phyloP scores from a whole-genome alignment of 2,329 filamentous ascomycete species.

The Penicillium brasilianum region DNA sequence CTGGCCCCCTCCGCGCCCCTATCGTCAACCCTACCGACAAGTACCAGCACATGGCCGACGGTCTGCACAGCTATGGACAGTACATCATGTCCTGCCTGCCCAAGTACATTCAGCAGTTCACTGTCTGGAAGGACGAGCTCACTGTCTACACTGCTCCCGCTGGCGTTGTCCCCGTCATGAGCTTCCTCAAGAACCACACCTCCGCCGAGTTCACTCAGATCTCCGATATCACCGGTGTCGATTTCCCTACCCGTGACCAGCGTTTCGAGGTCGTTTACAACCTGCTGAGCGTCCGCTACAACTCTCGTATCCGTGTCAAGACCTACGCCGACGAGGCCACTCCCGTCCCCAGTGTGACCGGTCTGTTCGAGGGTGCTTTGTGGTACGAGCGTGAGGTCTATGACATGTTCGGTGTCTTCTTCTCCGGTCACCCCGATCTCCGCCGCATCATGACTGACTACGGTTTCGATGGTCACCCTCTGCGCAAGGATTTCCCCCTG shows the following conservation, averaged over 20 bases:
- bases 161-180: constrained; percentile 88
- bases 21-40: constrained; percentile 93
- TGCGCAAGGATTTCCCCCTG: constrained; percentile 97
- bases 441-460: constrained; percentile 99
- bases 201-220: constrained; percentile 95
- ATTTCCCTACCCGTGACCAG: constrained; percentile 93
- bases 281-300: constrained; percentile 91
- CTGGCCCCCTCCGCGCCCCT: constrained; percentile 72
- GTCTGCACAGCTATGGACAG: constrained; percentile 90
- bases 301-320: constrained; percentile 95
- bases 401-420: constrained; percentile 97
- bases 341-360: constrained; percentile 85
- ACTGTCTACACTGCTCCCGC: constrained; percentile 89
- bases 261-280: constrained; percentile 99
- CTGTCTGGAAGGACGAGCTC: constrained; percentile 99
- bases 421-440: constrained; percentile 91
- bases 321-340: constrained; percentile 97
- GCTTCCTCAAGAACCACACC: constrained; percentile 96
- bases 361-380: constrained; percentile 91
- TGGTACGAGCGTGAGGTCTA: constrained; percentile 99
- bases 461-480: constrained; percentile 95
- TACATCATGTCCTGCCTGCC: constrained; percentile 96
- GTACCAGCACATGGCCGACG: constrained; percentile 82
- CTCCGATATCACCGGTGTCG: constrained; percentile 89
- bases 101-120: constrained; percentile 99